Conservation (phyloP, 345 rosid species). For the Eucalyptus marginata region DNA sequence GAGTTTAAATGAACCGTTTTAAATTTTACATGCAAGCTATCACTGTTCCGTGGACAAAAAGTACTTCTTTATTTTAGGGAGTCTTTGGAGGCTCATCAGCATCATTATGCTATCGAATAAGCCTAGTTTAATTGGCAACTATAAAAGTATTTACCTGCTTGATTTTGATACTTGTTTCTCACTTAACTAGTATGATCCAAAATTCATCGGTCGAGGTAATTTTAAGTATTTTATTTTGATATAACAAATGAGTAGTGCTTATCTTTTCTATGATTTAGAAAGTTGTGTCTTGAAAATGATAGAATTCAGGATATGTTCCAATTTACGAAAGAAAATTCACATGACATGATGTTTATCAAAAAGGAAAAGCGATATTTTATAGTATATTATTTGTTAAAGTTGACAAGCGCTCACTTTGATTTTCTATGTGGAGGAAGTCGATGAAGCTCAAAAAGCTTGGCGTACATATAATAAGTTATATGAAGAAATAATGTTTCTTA, state of each 20-base stretch:
- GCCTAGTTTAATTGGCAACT: background rate
- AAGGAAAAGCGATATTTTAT: background rate
- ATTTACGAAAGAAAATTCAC: background rate
- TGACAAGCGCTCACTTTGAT: no score
- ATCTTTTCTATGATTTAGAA: background rate
- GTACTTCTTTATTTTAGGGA: background rate
- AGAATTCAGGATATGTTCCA: background rate
- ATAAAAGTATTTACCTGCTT: background rate
- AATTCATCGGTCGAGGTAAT: background rate
- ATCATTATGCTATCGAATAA: background rate
- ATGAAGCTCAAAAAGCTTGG: no score
- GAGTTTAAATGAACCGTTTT: background rate
- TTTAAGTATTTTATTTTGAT: background rate
- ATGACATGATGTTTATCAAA: background rate
- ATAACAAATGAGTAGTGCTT: background rate
- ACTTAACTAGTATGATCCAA: background rate
- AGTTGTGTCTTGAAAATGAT: background rate
- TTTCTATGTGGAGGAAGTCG: no score
- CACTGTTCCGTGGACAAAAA: background rate
- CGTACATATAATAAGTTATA: no score
- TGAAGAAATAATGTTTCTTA: no score
- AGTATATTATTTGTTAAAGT: background rate
- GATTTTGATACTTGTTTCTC: background rate
- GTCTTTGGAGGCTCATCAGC: background rate
- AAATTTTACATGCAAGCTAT: background rate